Evolutionary conservation across 2,329 filamentous ascomycete species (phyloP), one percentile per base, ranked within the genome.

Genomic region (Coccinonectria pachysandricola): DNA sequence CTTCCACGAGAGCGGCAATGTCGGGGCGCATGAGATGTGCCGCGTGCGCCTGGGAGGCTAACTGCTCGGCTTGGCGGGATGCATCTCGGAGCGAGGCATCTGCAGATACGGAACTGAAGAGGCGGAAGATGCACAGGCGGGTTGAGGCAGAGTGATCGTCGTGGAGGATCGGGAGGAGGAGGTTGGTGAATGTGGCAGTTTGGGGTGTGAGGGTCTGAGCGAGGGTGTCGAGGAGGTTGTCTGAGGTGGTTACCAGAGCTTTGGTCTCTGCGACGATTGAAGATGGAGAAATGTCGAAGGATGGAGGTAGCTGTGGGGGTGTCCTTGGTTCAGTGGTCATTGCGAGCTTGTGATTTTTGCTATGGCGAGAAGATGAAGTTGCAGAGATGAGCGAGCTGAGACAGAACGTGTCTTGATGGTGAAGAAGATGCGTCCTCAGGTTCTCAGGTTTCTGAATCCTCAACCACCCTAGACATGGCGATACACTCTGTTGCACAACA

Each of bases 241-340:
- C 33, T 16, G 43, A 37, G n/a, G 28, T 18, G 9, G 25, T 14
- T 12, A 45, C 37, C 34, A 44, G 34, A 42, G 79, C 65, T 1
- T 27, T 29, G 9, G 37, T 40, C 20, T 35, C 27, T 7, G 19
- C 19, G 21, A 45, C 34, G 7, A 48, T 35, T 8, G 28, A 19
- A 0, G 28, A 26, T 4, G 38, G 35, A 3, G 33, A 23, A 9
- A 28, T 10, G 12, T 31, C 26, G 28, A 48, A 48, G 20, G 24
- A 32, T 1, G 45, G 40, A 0, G 45, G 43, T 8, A 24, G 3
- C 7, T 48, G 42, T 1, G 43, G 45, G 1, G 43, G 42, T n/a
- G 25, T 8, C 16, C 22, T 37, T 2, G 17, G 6, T 5, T 28
- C n/a, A n/a, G n/a, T n/a, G n/a, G n/a, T n/a, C n/a, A n/a, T n/a